Evolutionary conservation across 305 asterid genomes (phyloP), one percentile per base, ranked within the genome.

Genomic region (Striga hermonthica): DNA sequence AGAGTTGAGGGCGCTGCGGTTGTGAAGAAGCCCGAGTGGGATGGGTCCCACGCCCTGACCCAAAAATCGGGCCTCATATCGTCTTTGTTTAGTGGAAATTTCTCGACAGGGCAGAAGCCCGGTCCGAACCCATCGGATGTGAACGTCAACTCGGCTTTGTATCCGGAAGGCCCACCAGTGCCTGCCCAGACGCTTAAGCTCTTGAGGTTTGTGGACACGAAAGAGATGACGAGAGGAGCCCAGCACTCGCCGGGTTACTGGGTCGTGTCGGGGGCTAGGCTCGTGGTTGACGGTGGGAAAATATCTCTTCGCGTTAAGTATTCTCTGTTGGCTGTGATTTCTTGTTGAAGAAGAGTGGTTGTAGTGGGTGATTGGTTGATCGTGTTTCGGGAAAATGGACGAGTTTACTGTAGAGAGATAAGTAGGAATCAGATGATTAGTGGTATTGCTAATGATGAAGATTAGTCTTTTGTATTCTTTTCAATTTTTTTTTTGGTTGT

Each of bases 261-360:
- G 96, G 84, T 84, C 0, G 95, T 86, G 36, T 82, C 92, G n/a
- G 96, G 90, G 65, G 96, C 90, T 16, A 77, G 92, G 79, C 88
- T 89, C 60, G 75, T 82, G 1, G 87, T 83, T 13, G 96, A 89
- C 11, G 71, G 71, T 44, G 90, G 92, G 53, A 84, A 80, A 72
- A 83, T 89, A 66, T 84, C 84, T 4, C 80, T 89, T 28, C 86
- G 90, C 8, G 96, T 83, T 9, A 89, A 89, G 74, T 89, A 80
- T 71, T 80, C 96, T 64, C 75, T 89, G 44, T 64, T 89, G 13
- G 85, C 95, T 0, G 84, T 67, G 36, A 45, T 80, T 69, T 74
- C 57, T 22, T 72, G 66, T 81, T 4, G 57, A 79, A 0, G 95
- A 85, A 12, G 95, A 83, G 45, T 69, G 54, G 52, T 44, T 58